Base-by-base conservation (phyloP, 2,329 filamentous ascomycete species). In the Aspergillus sergii region DNA sequence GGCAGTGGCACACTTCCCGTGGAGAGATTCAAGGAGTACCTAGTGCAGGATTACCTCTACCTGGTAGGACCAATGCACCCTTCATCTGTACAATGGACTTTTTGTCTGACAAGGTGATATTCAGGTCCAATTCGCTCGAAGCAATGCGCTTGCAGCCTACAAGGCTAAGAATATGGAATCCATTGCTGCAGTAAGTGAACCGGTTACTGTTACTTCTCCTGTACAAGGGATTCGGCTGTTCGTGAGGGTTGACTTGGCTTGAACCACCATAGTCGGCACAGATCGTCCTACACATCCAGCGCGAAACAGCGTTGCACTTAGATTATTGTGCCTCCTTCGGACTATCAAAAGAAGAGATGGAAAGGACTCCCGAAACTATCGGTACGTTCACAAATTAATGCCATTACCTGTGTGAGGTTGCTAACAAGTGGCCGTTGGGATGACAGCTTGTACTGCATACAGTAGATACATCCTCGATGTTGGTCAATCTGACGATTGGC, bases 31-130 rank as follows among this genome's bases (percentile, higher is more conserved):
- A 95, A 93, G 76, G 86, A 90, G 45, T 98, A 97, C 75, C 87
- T 98, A 61, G 85, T 95, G 11, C 94, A 98, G 71, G 94, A 98
- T 72, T 97, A 97, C 72, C 83, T 97, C 5, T 98, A 95, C 73
- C 81, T 97, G 50, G 91, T 95, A 71, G 48, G 83, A 73, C 19
- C 21, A 36, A 30, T 46, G 36, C 57, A 4, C 55, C 48, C 26
- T 11, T 30, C 10, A 4, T 32, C 5, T 10, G 19, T 12, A 2
- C 12, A 43, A 41, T 36, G 8, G 9, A 21, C 1, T 50, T 11
- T 45, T 14, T 45, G 32, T 34, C 58, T 66, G 21, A 63, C 53
- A 30, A 58, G 59, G 26, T 30, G 21, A 50, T 23, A 43, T 14
- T 19, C 57, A 93, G 90, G 85, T 91, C 54, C 94, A 97, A 72